These are phyloP conservation scores for Calonectria montana DNA, from an alignment of 2,329 filamentous ascomycete genomes.

Conservation along the genomic window DNA sequence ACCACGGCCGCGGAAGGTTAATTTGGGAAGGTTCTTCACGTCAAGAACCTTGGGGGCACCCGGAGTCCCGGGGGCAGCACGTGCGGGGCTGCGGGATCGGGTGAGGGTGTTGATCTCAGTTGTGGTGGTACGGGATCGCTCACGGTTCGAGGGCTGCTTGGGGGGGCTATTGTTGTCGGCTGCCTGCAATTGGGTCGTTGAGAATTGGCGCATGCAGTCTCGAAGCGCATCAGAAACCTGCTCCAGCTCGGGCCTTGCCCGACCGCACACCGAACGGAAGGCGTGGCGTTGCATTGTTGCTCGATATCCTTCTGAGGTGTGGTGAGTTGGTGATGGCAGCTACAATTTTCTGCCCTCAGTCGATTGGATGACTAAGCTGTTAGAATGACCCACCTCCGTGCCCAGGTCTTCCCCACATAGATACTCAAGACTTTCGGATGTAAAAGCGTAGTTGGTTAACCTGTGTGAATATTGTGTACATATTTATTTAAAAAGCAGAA, in stretches of 20 bases:
- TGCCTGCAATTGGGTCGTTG: constrained; percentile 50
- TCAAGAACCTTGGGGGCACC: constrained; percentile 52
- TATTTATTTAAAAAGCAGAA: constrained; percentile 12
- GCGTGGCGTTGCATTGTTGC: constrained; percentile 52
- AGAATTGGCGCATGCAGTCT: constrained; percentile 51
- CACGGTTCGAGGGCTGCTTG: constrained; percentile 39
- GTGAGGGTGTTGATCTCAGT: constrained; percentile 49
- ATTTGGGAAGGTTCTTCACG: constrained; percentile 50
- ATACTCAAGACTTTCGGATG: not conserved
- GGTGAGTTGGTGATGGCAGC: constrained; percentile 25
- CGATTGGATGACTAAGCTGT: constrained; percentile 37
- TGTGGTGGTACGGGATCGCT: constrained; percentile 49
- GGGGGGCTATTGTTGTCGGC: constrained; percentile 41
- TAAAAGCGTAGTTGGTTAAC: not conserved
- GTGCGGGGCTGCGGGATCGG: constrained; percentile 30
- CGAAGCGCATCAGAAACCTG: constrained; percentile 46
- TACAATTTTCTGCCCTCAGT: constrained; percentile 38
- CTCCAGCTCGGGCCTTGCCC: constrained; percentile 49
- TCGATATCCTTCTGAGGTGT: constrained; percentile 31
- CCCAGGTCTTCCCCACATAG: not conserved
- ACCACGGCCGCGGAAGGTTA: constrained; percentile 31
- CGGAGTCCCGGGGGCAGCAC: constrained; percentile 14
- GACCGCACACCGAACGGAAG: constrained; percentile 51
- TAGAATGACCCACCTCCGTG: not conserved
- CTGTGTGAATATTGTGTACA: not conserved